Evolutionary conservation across 2,329 filamentous ascomycete genomes (phyloP), one percentile per base, ranked within the genome.

Genomic region (Monilinia vaccinii-corymbosi): DNA sequence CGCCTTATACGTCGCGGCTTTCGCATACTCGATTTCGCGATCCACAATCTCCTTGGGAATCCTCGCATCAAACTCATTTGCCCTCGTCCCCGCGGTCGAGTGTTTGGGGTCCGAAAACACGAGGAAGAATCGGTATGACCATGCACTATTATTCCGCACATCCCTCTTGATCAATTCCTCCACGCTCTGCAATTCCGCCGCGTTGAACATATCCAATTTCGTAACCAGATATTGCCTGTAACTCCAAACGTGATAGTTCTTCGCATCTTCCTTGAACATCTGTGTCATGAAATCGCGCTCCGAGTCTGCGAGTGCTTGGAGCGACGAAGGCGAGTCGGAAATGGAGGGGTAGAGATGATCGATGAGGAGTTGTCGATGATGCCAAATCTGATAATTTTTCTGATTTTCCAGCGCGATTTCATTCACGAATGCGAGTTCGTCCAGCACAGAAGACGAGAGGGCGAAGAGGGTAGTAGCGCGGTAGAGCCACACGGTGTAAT

Each of bases 361-460:
- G 56, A 87, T 76, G 36, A 88, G 76, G n/a, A 85, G 76, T 72
- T 87, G 83, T 31, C 84, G 80, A 69, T 87, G 84, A 72, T 87
- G 84, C 89, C 94, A 99, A 73, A 99, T 99, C 76, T 99, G 94
- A 77, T 99, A 99, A 77, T 97, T 99, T 75, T 99, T 99, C 70
- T 95, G 85, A 72, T 96, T 87, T 60, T 83, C 79, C 56, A 96
- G 78, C 13, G 93, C 89, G 32, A 94, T 85, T 13, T 84, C 78
- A 74, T 97, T 95, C 56, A 99, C 79, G 91, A 93, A 99, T 47
- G 78, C 76, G 50, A 97, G 79, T 74, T 99, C 94, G 3, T 64
- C 59, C 8, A 45, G 18, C 3, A 72, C 61, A 13, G 66, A 61
- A 9, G 56, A 64, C 21, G 63, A 62, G 31, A 96, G 78, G 3